Evolutionary conservation across 345 rosid species (phyloP), one percentile per base, ranked within the genome.

Genomic region (Eucalyptus paniculata): DNA sequence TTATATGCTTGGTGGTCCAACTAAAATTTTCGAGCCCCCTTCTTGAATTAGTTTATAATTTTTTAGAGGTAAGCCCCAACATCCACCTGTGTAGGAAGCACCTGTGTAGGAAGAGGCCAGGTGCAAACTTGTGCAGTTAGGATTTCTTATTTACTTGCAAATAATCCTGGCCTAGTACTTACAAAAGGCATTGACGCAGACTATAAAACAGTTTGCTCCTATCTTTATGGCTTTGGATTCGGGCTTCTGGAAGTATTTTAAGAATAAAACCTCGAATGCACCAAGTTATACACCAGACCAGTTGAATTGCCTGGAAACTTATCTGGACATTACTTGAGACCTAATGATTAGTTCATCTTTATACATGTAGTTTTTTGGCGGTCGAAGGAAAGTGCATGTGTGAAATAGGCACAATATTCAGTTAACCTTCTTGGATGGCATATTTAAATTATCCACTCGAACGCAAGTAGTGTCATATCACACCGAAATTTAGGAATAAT

Each of bases 181-280:
- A 30, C 32, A 6, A 62, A 62, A 62, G 18, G 69, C 32, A 12
- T 13, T 30, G 69, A 60, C 4, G 69, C n/a, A 28, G 69, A 28
- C 62, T 10, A 56, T 9, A 24, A 56, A 24, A 56, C 62, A 24
- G 62, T 24, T 56, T 56, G 62, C 30, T 24, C 62, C 62, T 24
- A 56, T 56, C 62, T 56, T 24, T 56, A 54, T 56, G 62, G 0
- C 62, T 10, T 56, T 56, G 30, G 62, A 1, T 56, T 56, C 30
- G 30, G 30, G 62, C 13, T 9, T 10, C 0, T 10, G 30, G 14
- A 0, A 56, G 62, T 56, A 24, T 56, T 24, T 26, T 0, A 10
- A 56, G 12, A 56, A 56, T 56, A 56, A 24, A 56, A 56, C 26
- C 60, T 9, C 5, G 12, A 54, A 23, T 0, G 62, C 62, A 56